Base-by-base conservation (phyloP, 768 basidiomycete genomes). In the Lyophyllum decastes region DNA sequence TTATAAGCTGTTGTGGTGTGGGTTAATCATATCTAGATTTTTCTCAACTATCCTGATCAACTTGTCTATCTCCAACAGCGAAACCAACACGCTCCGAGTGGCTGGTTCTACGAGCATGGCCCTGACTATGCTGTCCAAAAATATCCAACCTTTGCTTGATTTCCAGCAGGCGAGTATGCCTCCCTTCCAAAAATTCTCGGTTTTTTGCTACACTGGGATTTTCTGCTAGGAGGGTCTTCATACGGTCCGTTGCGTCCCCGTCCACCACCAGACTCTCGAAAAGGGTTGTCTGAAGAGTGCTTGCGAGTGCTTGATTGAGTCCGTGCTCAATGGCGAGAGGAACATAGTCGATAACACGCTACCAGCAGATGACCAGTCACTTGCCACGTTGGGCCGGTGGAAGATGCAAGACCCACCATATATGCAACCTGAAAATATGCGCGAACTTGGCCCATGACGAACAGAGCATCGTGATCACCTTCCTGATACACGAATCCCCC, bases 341-440 rank as follows among this genome's bases (percentile, higher is more conserved):
- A 22, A 86, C 50, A 38, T 78, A 70, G 57, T 88, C 87, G 34
- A 84, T 76, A 60, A 84, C 71, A 10, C 84, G 79, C 86, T 88
- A 53, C 0, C 14, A 9, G 48, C 19, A 30, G 16, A 24, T n/a
- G 35, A 49, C 58, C 9, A 26, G 26, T 35, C 21, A 24, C 24
- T 17, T 26, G 17, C 38, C 8, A 6, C 34, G n/a, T n/a, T n/a
- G n/a, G 8, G 55, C 43, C 5, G 17, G 30, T 38, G 2, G 24
- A 27, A 19, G 8, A 19, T 22, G 14, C n/a, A 45, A 55, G 69
- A 21, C 40, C 19, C 56, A 82, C 84, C 74, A 82, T 81, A 70
- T 75, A 79, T 7, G 84, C 77, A 0, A 86, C 75, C 38, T 82
- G 76, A 64, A 81, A 85, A 58, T 83, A 87, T 4, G 82, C 84